phyloP scores from a whole-genome alignment of 306 rosid species.

The Delonix regia region DNA sequence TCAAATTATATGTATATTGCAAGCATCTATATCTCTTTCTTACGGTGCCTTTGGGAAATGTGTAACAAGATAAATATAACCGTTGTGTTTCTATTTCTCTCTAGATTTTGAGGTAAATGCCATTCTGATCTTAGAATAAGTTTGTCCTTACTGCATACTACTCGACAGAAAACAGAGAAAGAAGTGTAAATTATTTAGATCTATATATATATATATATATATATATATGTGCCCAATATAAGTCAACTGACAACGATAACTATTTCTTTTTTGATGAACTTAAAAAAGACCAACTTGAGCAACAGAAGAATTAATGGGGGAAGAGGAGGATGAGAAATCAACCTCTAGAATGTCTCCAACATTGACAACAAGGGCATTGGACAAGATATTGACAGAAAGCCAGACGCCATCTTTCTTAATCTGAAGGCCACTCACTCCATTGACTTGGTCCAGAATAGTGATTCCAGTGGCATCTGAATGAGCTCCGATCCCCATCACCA shows the following conservation, averaged over 20 bases:
- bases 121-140: not conserved
- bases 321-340: not conserved
- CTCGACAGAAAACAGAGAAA: too few relatives aligned
- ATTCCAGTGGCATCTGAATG: conserved; percentile 64
- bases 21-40: too few relatives aligned
- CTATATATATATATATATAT: not conserved
- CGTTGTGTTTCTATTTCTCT: too few relatives aligned
- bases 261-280: too few relatives aligned
- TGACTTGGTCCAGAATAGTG: conserved; percentile 65
- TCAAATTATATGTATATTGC: too few relatives aligned
- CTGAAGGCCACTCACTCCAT: conserved; percentile 67
- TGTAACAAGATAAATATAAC: too few relatives aligned
- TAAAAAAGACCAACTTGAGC: too few relatives aligned
- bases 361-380: conserved; percentile 57
- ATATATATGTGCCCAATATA: too few relatives aligned
- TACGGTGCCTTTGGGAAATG: too few relatives aligned
- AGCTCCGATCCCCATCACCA: conserved; percentile 54
- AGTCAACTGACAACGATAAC: too few relatives aligned
- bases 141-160: too few relatives aligned
- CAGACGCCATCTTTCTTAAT: conserved; percentile 65
- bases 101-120: not conserved
- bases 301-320: not conserved
- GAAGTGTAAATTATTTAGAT: too few relatives aligned
- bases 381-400: conserved; percentile 48
- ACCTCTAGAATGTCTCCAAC: conserved; percentile 75